A percentile compares a stretch with the other conserved stretches of the same genome.
These are phyloP conservation scores for Ilyonectria mors-panacis DNA, from an alignment of 2,329 filamentous ascomycete genomes.

Conservation along the genomic window DNA sequence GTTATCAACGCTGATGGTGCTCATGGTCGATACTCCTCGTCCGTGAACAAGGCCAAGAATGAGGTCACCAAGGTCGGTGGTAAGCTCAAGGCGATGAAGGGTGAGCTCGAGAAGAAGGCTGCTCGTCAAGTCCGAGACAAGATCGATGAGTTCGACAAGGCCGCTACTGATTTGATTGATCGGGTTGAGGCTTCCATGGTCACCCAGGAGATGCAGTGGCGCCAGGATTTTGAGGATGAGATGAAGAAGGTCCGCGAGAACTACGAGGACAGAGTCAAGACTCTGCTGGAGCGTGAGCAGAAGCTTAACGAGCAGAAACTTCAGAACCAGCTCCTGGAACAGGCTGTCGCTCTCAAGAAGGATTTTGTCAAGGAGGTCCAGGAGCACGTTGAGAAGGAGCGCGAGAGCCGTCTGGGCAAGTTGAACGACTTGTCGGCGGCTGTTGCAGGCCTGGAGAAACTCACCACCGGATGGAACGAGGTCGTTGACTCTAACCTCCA, in stretches of 20 bases:
- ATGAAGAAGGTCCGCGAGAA: slow-evolving; percentile 82
- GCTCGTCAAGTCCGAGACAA: slow-evolving; percentile 82
- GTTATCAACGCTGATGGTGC: slow-evolving; percentile 91
- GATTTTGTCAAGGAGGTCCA: slow-evolving; percentile 85
- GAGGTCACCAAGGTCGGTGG: slow-evolving; percentile 84
- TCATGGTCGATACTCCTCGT: slow-evolving; percentile 81
- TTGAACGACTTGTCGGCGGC: slow-evolving; percentile 83
- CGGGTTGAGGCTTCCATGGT: slow-evolving; percentile 89
- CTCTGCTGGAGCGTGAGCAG: slow-evolving; percentile 84
- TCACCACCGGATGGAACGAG: slow-evolving; percentile 90
- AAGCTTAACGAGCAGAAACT: slow-evolving; percentile 87
- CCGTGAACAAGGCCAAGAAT: slow-evolving; percentile 88
- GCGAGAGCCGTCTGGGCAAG: slow-evolving; percentile 87
- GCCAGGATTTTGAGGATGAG: slow-evolving; percentile 89
- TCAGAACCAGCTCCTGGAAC: slow-evolving; percentile 89
- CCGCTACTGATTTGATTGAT: slow-evolving; percentile 87
- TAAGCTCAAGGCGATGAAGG: slow-evolving; percentile 83
- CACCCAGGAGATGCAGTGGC: slow-evolving; percentile 85
- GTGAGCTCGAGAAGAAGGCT: slow-evolving; percentile 77
- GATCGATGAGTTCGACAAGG: slow-evolving; percentile 85
- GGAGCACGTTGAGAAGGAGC: slow-evolving; percentile 88
- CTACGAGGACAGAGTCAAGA: slow-evolving; percentile 85
- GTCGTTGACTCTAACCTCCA: slow-evolving; percentile 92
- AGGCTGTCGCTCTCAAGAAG: slow-evolving; percentile 90
- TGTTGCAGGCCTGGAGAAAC: slow-evolving; percentile 86